Evolutionary conservation across 1,284 basidiomycete genomes (phyloP), one percentile per base, ranked within the genome.

Genomic region (Pseudozyma sp.): DNA sequence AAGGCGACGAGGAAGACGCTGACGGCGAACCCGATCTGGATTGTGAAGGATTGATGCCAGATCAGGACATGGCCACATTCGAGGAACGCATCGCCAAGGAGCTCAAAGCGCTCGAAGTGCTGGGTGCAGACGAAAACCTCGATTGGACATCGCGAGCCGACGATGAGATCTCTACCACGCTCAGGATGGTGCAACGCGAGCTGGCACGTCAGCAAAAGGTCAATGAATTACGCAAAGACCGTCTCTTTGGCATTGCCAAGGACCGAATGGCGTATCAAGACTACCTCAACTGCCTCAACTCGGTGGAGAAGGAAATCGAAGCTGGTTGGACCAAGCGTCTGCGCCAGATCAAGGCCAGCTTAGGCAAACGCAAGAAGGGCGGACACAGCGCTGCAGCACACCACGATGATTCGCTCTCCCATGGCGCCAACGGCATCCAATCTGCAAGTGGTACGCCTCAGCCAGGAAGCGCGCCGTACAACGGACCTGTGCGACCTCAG

Each of bases 91-190:
- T 89, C 76, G 87, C 86, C 79, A 85, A 86, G 63, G 89, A 89
- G 79, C 81, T 89, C 64, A 83, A 87, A 54, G 86, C 86, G 45
- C 80, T 89, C 31, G 88, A 88, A 59, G 77, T 89, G 18, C 71
- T 89, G 1, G 87, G 87, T 39, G 84, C 86, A 16, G 87, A 88
- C 10, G 76, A 78, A 49, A 87, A 87, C 8, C 47, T 76, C 4
- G 77, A 80, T 52, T 80, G 77, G 77, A 61, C 74, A 10, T 52
- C 64, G n/a, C 74, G 78, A 1, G 66, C 62, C 13, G 95, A 97
- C 81, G 95, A 98, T 85, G 94, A 95, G 53, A 93, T 98, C 64
- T 92, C 94, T 2, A 91, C 92, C 2, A 92, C 94, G 1, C 89
- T 98, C 2, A 91, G 96, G 1, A 91, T 93, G 65, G 93, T 93